phyloP scores from a whole-genome alignment of 2,329 filamentous ascomycete species.

The Botrytis galanthina region DNA sequence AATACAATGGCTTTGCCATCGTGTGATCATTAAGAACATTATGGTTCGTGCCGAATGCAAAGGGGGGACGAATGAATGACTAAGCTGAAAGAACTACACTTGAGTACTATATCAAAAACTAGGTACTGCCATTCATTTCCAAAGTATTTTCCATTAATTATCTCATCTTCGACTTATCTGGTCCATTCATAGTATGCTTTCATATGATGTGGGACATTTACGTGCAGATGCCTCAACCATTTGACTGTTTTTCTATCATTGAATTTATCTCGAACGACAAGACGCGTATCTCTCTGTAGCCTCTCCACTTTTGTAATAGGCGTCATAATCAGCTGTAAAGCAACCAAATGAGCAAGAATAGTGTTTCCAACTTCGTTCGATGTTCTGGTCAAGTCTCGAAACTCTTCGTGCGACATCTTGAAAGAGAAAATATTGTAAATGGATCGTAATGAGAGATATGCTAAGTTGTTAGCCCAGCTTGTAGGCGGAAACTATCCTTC shows the following conservation, averaged over 20 bases:
- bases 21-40: not conserved
- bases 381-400: too few species aligned
- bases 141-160: not conserved
- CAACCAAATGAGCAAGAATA: too few species aligned
- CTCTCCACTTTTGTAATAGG: not conserved
- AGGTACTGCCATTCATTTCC: not conserved
- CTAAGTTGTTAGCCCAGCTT: too few species aligned
- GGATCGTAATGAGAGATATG: too few species aligned
- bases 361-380: too few species aligned
- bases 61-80: not conserved
- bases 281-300: not conserved
- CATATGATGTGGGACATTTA: not conserved
- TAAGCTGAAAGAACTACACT: not conserved
- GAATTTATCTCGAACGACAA: not conserved
- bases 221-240: not conserved
- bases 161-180: not conserved
- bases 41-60: not conserved
- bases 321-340: not conserved
- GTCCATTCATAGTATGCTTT: not conserved
- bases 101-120: not conserved
- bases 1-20: too few species aligned
- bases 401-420: too few species aligned
- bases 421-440: too few species aligned
- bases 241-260: not conserved
- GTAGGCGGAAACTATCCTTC: accelerated